These are phyloP conservation scores for Boletus vermiculosoides DNA, from an alignment of 768 basidiomycete species.

Conservation along the genomic window DNA sequence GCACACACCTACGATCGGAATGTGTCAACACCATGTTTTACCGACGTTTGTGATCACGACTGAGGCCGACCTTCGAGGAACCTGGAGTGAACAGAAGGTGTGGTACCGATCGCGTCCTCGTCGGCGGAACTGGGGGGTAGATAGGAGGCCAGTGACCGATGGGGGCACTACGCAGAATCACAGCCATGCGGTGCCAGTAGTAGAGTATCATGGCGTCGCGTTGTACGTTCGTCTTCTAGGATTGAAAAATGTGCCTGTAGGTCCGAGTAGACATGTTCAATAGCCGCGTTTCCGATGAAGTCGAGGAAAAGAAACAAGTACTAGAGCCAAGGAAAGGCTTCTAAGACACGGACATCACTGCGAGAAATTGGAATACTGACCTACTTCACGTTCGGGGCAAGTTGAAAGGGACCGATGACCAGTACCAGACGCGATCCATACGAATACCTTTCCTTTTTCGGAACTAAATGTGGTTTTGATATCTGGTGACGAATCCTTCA, in stretches of 20 bases:
- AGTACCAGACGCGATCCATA: no score
- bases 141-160: neutral
- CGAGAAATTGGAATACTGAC: neutral
- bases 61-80: no score
- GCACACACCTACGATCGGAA: neutral
- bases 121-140: no score
- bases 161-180: neutral
- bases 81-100: neutral
- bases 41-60: neutral
- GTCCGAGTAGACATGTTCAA: neutral
- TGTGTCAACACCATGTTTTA: neutral
- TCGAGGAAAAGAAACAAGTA: neutral
- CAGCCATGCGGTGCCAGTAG: neutral
- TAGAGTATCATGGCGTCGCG: no score
- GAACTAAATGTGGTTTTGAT: neutral
- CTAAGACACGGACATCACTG: neutral
- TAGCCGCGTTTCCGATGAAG: no score
- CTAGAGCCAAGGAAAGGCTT: neutral
- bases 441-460: conserved; percentile 14
- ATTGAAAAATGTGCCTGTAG: neutral
- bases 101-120: no score
- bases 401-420: no score
- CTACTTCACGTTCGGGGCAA: neutral
- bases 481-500: no score
- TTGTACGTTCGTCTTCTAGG: neutral